phyloP scores from a whole-genome alignment of 257 asterid species.

The Solanum sejunctum region DNA sequence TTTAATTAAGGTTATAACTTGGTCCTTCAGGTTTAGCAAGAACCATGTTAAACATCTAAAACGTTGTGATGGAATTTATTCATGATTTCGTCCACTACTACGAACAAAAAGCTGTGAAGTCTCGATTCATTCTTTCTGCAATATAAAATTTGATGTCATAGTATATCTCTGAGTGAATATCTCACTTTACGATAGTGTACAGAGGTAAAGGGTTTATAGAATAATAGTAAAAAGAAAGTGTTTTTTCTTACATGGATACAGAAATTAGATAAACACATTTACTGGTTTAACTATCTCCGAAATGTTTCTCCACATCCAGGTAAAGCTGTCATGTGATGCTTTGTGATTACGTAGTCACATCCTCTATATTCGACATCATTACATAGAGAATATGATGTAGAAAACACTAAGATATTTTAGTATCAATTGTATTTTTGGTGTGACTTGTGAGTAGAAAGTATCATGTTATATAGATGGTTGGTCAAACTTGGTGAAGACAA shows the following conservation, averaged over 20 bases:
- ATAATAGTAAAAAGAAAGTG: neutral
- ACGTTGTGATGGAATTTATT: neutral
- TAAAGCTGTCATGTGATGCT: neutral
- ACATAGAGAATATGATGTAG: neutral
- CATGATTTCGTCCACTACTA: neutral
- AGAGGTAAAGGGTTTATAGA: neutral
- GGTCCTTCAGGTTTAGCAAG: neutral
- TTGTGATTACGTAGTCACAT: neutral
- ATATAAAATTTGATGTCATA: neutral
- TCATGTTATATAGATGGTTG: neutral
- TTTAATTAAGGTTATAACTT: constrained; percentile 56
- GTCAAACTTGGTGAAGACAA: neutral
- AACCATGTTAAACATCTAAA: neutral
- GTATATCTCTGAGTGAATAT: neutral
- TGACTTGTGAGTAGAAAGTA: neutral
- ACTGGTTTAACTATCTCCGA: neutral
- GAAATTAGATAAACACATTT: neutral
- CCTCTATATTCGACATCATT: neutral
- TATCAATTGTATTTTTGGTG: neutral
- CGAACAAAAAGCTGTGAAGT: neutral
- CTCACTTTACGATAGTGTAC: neutral
- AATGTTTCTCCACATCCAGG: neutral
- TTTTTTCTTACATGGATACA: neutral
- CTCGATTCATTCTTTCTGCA: neutral
- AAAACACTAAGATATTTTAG: neutral